These are phyloP conservation scores for Fonsecaea monophora DNA, from an alignment of 2,329 filamentous ascomycete species.

Conservation along the genomic window DNA sequence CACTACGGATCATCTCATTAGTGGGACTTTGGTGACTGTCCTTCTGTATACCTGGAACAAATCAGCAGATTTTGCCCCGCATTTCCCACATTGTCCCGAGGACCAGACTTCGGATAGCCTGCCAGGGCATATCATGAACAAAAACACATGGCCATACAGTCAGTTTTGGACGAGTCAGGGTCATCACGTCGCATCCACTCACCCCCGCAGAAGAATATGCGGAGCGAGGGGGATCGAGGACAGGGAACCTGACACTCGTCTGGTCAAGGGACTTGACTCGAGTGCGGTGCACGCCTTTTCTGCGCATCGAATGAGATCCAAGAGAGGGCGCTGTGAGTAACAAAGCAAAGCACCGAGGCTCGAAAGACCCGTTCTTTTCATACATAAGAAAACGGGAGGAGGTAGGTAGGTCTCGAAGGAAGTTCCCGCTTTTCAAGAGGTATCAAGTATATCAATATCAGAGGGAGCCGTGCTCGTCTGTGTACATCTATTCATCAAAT, in stretches of 20 bases:
- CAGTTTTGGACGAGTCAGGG: constrained; percentile 17
- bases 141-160: background rate
- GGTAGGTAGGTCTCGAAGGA: background rate
- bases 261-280: constrained; percentile 13
- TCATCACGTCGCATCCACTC: background rate
- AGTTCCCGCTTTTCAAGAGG: too few species aligned
- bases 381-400: constrained; percentile 1
- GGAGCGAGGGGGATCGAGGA: background rate
- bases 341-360: background rate
- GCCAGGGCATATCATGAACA: background rate
- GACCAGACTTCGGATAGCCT: constrained; percentile 11
- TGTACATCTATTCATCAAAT: too few species aligned
- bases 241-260: background rate
- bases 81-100: background rate
- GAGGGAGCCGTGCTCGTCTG: too few species aligned
- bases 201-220: constrained; percentile 10
- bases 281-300: background rate
- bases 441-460: too few species aligned
- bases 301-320: background rate
- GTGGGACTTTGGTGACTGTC: constrained; percentile 6
- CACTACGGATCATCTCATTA: background rate
- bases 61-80: background rate
- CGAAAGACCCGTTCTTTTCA: background rate
- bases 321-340: background rate
- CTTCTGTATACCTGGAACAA: background rate